A percentile compares a stretch with the other conserved stretches of the same genome.
Evolutionary conservation across 2,329 filamentous ascomycete genomes (phyloP).

Genomic region (Fusarium sp.): DNA sequence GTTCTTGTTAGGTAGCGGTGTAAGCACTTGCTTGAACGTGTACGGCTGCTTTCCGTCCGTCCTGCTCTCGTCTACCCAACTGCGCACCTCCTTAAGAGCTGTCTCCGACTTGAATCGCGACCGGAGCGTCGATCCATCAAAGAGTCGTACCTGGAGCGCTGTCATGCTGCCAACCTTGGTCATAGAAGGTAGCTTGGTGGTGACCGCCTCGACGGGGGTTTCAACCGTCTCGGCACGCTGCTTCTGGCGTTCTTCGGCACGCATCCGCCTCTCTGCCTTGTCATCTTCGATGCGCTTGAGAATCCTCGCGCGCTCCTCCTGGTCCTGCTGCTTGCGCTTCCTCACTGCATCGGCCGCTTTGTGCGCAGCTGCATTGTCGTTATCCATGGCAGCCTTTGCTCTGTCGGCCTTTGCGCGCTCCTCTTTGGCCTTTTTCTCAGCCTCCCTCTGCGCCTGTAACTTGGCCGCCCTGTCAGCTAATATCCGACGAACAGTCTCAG

Average conservation of each 20-base stretch:
- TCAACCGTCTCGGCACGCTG: slow-evolving; percentile 48
- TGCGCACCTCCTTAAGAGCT: slow-evolving; percentile 75
- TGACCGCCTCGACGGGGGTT: slow-evolving; percentile 46
- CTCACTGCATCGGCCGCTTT: slow-evolving; percentile 66
- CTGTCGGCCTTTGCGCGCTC: slow-evolving; percentile 58
- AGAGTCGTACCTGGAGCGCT: slow-evolving; percentile 81
- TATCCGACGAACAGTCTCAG: slow-evolving; percentile 50
- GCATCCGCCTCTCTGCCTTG: slow-evolving; percentile 72
- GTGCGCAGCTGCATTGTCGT: slow-evolving; percentile 48
- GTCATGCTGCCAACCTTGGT: slow-evolving; percentile 46
- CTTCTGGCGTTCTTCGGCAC: slow-evolving; percentile 61
- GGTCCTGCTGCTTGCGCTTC: slow-evolving; percentile 72
- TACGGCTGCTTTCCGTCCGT: slow-evolving; percentile 72
- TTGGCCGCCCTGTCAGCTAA: slow-evolving; percentile 63
- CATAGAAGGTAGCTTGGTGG: slow-evolving; percentile 45
- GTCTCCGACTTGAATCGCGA: slow-evolving; percentile 73
- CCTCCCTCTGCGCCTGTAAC: slow-evolving; percentile 54
- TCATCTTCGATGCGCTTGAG: slow-evolving; percentile 82
- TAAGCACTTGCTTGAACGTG: slow-evolving; percentile 84
- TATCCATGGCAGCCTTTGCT: slow-evolving; percentile 48
- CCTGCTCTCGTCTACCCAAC: slow-evolving; percentile 78
- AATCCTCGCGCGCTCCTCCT: slow-evolving; percentile 76
- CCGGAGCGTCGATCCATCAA: slow-evolving; percentile 85
- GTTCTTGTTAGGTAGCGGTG: slow-evolving; percentile 78
- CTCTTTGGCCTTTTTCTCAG: slow-evolving; percentile 61